Base-by-base conservation (phyloP, 441 rosid species). In the Pelargonium australe region DNA sequence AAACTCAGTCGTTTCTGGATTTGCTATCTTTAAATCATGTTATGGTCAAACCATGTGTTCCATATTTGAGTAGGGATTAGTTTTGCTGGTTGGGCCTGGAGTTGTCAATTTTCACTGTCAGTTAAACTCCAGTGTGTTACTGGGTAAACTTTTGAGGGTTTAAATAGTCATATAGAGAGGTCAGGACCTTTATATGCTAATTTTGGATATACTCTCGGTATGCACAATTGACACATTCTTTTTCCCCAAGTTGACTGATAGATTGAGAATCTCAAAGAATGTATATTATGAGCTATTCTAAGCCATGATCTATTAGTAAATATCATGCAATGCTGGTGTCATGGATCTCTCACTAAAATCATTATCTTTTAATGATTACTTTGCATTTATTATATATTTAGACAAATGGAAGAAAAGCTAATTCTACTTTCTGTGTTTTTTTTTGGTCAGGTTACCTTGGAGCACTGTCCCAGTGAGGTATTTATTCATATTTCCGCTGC, bases 401-500 rank as follows among this genome's bases (percentile, higher is more conserved):
- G 17, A 49, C 57, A 13, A 55, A 17, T 20, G 16, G 23, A 55
- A 55, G 23, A 55, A 20, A 16, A 55, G 10, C 61, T 55, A 10
- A 55, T 58, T 31, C 63, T 19, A 20, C 23, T 0, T 57, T 57
- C 4, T 20, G 17, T 0, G 13, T 17, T 28, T 19, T 34, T 72
- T 79, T 77, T 2, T 31, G 4, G 37, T 76, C 85, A 95, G 98
- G 98, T 91, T 78, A 87, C 85, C 20, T 64, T 92, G 86, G 99
- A 95, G 82, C 76, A 83, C 71, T 80, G 79, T 81, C 84, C 85
- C 49, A 78, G 82, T 77, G 99, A 95, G 87, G 87, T 92, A 70
- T 95, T 95, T 49, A 69, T 93, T 77, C 95, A 95, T 68, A 65
- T 88, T 78, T 86, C 99, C 1, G 92, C 97, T 9, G 72, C 87